These are phyloP conservation scores for Cynara cardunculus DNA, from an alignment of 129 eudicot species.

Conservation along the genomic window DNA sequence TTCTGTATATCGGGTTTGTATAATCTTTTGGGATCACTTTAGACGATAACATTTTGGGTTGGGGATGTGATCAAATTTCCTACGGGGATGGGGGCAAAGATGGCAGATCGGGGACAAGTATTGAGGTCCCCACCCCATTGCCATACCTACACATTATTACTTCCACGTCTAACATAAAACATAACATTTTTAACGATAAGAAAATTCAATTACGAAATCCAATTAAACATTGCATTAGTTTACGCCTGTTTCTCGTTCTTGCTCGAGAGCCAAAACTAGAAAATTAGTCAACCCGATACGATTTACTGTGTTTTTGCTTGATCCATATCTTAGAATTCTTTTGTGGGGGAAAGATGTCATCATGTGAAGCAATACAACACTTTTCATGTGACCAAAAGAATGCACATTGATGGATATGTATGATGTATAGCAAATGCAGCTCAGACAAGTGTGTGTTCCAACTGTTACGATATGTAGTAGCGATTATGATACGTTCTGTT, in stretches of 20 bases:
- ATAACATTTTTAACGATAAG: background rate
- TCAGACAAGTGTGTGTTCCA: conserved; percentile 33
- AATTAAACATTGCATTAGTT: no score
- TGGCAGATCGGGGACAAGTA: no score
- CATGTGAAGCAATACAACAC: conserved; percentile 21
- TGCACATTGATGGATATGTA: conserved; percentile 16
- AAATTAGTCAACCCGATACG: background rate
- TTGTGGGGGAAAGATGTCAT: conserved; percentile 17
- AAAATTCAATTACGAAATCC: no score
- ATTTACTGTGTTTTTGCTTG: background rate
- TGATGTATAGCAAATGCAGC: conserved; percentile 19
- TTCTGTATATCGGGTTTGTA: no score
- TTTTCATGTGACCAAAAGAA: conserved; percentile 37
- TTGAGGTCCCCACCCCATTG: no score
- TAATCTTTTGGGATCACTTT: no score
- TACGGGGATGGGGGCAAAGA: no score
- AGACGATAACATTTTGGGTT: no score
- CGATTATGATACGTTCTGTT: conserved; percentile 17
- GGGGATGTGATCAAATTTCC: no score
- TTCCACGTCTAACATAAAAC: background rate
- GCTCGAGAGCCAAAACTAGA: no score
- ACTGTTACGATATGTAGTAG: conserved; percentile 19
- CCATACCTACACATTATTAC: background rate
- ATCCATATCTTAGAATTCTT: conserved; percentile 2
- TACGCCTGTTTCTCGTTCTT: no score